Conservation (phyloP, 129 eudicot species). For the Cynara cardunculus region DNA sequence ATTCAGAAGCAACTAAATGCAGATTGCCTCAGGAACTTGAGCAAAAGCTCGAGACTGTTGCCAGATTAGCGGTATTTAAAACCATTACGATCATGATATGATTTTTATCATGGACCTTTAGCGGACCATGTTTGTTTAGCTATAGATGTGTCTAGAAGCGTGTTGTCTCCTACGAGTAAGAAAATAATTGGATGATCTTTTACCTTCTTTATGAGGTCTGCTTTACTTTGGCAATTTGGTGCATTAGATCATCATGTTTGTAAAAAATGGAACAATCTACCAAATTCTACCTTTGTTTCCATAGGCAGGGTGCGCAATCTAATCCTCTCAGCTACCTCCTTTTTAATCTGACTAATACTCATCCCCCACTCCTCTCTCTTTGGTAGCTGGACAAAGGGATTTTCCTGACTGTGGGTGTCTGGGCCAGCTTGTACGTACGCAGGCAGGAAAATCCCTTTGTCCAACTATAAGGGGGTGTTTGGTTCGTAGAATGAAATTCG, state of each 20-base stretch:
- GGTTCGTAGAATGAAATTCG: too few relatives aligned
- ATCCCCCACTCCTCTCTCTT: too few relatives aligned
- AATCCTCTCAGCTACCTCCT: slow-evolving; percentile 18
- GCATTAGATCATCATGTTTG: too few relatives aligned
- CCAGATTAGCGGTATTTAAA: slow-evolving; percentile 24
- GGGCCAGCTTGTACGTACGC: too few relatives aligned
- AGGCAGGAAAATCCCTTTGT: too few relatives aligned
- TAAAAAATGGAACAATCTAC: too few relatives aligned
- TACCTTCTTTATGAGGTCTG: neutral
- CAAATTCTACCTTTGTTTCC: slow-evolving; percentile 1
- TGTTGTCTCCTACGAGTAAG: neutral
- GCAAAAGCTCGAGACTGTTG: slow-evolving; percentile 19
- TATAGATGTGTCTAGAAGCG: too few relatives aligned
- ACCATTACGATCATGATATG: neutral
- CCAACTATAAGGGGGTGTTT: too few relatives aligned
- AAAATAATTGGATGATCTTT: neutral
- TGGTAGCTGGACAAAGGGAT: too few relatives aligned
- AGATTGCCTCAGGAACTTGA: slow-evolving; percentile 20
- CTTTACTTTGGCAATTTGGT: slow-evolving; percentile 9
- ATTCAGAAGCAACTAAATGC: slow-evolving; percentile 9
- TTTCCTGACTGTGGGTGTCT: too few relatives aligned
- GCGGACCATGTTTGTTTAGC: neutral
- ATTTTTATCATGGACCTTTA: neutral
- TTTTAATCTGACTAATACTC: slow-evolving; percentile 16
- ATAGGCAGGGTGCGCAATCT: slow-evolving; percentile 4